Conservation (phyloP, 495 filamentous ascomycete species). For the Aspergillus avenaceus region DNA sequence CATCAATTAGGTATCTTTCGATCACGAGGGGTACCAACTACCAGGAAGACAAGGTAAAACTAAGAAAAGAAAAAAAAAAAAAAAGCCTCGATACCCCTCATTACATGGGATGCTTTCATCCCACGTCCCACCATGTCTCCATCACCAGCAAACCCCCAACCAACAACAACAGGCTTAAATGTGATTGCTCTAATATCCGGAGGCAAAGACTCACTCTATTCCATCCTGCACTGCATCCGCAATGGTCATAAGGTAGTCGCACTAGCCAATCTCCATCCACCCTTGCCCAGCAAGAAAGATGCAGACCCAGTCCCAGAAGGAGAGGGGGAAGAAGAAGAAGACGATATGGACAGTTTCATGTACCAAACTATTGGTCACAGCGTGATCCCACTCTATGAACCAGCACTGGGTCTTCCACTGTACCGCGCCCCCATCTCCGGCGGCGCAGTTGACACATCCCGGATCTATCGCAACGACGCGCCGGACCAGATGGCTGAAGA, state of each 20-base stretch:
- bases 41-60: neutral
- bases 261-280: conserved; percentile 80
- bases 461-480: conserved; percentile 23
- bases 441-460: conserved; percentile 53
- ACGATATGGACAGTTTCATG: conserved; percentile 95
- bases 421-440: conserved; percentile 74
- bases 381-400: conserved; percentile 78
- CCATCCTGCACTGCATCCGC: conserved; percentile 79
- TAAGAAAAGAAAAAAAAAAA: conserved; percentile 1
- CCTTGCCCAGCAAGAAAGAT: neutral
- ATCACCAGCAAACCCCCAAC: conserved; percentile 5
- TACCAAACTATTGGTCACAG: conserved; percentile 95
- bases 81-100: too few relatives aligned
- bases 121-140: neutral
- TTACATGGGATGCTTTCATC: neutral
- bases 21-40: too few relatives aligned
- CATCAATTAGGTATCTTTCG: too few relatives aligned
- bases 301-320: neutral
- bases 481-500: conserved; percentile 13
- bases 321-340: conserved; percentile 36
- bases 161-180: conserved; percentile 45
- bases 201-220: conserved; percentile 95
- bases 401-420: conserved; percentile 71
- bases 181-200: conserved; percentile 93
- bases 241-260: conserved; percentile 86